These are phyloP conservation scores for Penicillium antarcticum DNA, from an alignment of 495 filamentous ascomycete species.

Conservation along the genomic window DNA sequence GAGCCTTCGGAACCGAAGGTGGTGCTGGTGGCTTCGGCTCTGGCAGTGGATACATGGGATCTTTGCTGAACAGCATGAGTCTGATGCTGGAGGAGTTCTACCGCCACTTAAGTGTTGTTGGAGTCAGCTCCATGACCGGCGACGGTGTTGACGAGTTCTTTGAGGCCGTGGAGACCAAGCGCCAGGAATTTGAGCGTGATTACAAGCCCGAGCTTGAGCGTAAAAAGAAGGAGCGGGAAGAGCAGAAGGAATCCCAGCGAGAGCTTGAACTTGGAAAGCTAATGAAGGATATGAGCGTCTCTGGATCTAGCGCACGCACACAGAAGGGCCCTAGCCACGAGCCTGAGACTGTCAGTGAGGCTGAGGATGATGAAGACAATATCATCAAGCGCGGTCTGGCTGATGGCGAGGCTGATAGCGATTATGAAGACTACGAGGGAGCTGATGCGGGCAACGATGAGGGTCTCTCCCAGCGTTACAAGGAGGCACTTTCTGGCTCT, in stretches of 20 bases:
- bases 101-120: conserved; percentile 83
- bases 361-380: conserved; percentile 44
- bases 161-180: conserved; percentile 78
- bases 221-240: conserved; percentile 68
- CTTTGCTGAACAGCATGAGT: conserved; percentile 93
- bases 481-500: conserved; percentile 38
- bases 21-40: conserved; percentile 54
- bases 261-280: conserved; percentile 83
- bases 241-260: conserved; percentile 62
- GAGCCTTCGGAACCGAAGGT: conserved; percentile 73
- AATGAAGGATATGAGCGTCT: conserved; percentile 91
- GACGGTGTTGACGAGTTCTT: conserved; percentile 93
- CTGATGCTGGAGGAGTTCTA: conserved; percentile 98
- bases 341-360: conserved; percentile 50
- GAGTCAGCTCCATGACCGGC: conserved; percentile 90
- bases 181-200: conserved; percentile 83
- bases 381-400: conserved; percentile 29
- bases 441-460: conserved; percentile 34
- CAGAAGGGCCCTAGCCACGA: conserved; percentile 21
- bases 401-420: conserved; percentile 34
- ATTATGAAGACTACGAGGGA: conserved; percentile 29
- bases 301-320: conserved; percentile 37
- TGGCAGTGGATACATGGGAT: conserved; percentile 96
- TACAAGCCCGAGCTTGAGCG: conserved; percentile 90
- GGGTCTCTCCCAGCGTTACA: conserved; percentile 43